Percentiles rank a stretch among this genome's conserved stretches.
phyloP scores from a whole-genome alignment of 352 stramenopile genomes.

The Pythium dissotocum region DNA sequence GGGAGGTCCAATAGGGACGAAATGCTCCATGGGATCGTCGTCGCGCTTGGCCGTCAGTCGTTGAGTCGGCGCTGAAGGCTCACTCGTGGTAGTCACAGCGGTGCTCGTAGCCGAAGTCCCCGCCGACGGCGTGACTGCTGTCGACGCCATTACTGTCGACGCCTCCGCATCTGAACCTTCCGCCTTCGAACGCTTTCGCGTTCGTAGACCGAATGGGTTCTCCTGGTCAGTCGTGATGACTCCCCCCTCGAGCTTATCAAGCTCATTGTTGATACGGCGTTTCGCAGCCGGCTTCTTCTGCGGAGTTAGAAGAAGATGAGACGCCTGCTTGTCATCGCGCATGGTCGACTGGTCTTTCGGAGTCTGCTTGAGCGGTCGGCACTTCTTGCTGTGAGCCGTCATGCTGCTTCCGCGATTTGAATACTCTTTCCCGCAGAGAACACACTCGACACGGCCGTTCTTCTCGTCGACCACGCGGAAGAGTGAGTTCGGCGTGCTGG shows the following conservation, averaged over 20 bases:
- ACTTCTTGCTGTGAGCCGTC: conserved; percentile 16
- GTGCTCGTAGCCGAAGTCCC: not conserved
- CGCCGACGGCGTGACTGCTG: not conserved
- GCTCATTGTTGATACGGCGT: conserved; percentile 16
- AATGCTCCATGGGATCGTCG: conserved; percentile 10
- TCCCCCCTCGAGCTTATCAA: conserved; percentile 10
- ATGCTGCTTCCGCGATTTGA: not conserved
- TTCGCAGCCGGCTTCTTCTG: conserved; percentile 22
- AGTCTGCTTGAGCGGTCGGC: not conserved
- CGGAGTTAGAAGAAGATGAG: conserved; percentile 6
- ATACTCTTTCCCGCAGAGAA: conserved; percentile 13
- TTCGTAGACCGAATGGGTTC: not conserved
- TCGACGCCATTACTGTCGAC: conserved; percentile 5
- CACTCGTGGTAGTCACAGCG: not conserved
- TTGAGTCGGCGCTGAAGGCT: not conserved
- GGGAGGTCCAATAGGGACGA: conserved; percentile 5
- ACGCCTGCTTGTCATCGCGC: not conserved
- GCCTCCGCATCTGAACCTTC: not conserved
- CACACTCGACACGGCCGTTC: conserved; percentile 15
- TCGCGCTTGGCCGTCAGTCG: not conserved
- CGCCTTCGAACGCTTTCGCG: not conserved
- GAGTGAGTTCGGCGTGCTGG: conserved; percentile 1
- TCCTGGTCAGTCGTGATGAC: not conserved
- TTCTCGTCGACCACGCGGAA: conserved; percentile 6
- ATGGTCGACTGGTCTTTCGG: not conserved